Base-by-base conservation (phyloP, 495 filamentous ascomycete genomes). In the Geoglossum glabrum region DNA sequence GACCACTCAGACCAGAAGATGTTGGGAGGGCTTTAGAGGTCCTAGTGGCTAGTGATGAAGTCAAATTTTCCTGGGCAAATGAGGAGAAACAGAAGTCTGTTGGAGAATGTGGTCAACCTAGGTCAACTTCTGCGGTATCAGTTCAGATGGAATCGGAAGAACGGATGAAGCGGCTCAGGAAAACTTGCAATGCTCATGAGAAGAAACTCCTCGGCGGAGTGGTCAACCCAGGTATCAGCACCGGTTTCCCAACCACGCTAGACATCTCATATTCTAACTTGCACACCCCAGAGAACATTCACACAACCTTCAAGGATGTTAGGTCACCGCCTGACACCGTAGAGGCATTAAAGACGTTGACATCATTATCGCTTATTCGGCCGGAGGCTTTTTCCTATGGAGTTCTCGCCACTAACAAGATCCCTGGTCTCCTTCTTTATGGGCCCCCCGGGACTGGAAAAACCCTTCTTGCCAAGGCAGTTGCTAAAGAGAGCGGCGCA, bases 311-410 rank as follows among this genome's bases (percentile, higher is more conserved):
- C 59, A 69, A 77, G 13, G 84, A 93, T 65, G 82, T 98, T 38
- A 83, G 86, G 59, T 88, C 85, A 17, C 80, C 89, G 0, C 67
- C 76, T 3, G 85, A 87, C 54, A 96, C 87, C 11, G 85, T 94
- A 30, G 87, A 95, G 40, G 84, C 89, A 0, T 71, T 97, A 57
- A 89, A 90, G 68, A 90, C 85, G 4, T 74, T 97, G 34, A 98
- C 93, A 3, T 85, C 85, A 1, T 74, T 98, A 9, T 94, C 89
- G 0, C 76, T 98, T 0, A 74, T 85, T 27, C 83, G 93, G 0
- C 92, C 92, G 0, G 92, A 98, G 45, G 92, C 93, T 28, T 98
- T 98, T 68, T 82, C 82, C 17, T 98, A 98, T 65, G 92, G 92
- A 69, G 89, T 98, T 6, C 77, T 98, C 34, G 85, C 90, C 1